Conservation (phyloP, 2,329 filamentous ascomycete species). For the Verticillium nubilum region DNA sequence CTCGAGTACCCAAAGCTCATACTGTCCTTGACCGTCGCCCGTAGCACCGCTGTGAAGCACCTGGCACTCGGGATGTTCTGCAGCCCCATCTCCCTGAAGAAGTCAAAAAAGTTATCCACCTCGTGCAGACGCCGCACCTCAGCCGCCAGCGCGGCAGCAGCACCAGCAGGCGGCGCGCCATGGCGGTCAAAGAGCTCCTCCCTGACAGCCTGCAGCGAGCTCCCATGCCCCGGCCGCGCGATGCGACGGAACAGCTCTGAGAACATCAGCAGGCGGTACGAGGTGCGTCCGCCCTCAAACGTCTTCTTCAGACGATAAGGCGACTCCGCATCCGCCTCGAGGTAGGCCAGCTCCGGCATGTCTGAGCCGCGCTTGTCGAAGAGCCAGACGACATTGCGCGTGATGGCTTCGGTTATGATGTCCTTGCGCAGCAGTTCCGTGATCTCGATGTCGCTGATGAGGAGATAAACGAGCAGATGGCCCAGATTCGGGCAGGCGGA, state of each 20-base stretch:
- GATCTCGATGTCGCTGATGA: conserved; percentile 37
- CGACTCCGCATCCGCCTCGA: conserved; percentile 34
- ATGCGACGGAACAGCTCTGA: conserved; percentile 41
- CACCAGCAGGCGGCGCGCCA: conserved; percentile 35
- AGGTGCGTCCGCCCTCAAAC: conserved; percentile 38
- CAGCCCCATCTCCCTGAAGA: conserved; percentile 38
- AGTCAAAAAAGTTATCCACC: conserved; percentile 34
- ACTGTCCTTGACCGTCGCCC: conserved; percentile 26
- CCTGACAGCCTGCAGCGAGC: conserved; percentile 29
- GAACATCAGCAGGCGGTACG: conserved; percentile 48
- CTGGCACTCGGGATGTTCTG: conserved; percentile 12
- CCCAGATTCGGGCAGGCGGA: conserved; percentile 39
- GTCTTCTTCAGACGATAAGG: conserved; percentile 40
- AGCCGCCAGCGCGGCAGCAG: conserved; percentile 32
- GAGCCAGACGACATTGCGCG: conserved; percentile 46
- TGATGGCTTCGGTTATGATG: conserved; percentile 43
- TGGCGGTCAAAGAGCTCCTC: conserved; percentile 40
- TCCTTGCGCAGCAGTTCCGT: conserved; percentile 30
- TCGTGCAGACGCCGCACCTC: conserved; percentile 36
- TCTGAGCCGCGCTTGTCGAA: conserved; percentile 30
- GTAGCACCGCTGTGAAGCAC: conserved; percentile 26
- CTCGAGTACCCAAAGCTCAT: conserved; percentile 24
- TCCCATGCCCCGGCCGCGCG: conserved; percentile 28
- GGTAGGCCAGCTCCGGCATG: conserved; percentile 38
- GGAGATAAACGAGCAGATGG: conserved; percentile 38